Base-by-base conservation (phyloP, 2,329 filamentous ascomycete genomes). In the Fusarium floridanum region DNA sequence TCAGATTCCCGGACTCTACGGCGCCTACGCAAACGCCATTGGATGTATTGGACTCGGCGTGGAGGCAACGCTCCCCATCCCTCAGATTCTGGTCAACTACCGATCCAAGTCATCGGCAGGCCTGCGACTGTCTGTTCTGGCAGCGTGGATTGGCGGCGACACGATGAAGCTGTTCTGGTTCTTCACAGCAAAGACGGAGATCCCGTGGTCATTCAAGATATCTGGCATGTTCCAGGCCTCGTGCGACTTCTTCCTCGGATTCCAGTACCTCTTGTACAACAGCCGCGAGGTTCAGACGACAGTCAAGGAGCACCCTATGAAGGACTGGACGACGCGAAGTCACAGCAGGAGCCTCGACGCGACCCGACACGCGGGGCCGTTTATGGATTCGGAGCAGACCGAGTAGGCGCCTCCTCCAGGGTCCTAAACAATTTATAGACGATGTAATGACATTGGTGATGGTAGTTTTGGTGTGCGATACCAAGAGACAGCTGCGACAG, bases 151-250 rank as follows among this genome's bases (percentile, higher is more conserved):
- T 63, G 84, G 92, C 4, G 94, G 94, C 71, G 94, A 97, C 82
- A 87, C 89, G 10, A 95, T 97, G 91, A 97, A 97, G 87, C 93
- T 96, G 88, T 93, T 95, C 79, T 93, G 91, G 91, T 97, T 96
- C 85, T 93, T 95, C 71, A 93, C 91, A 2, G 89, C 92, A 1
- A 89, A 88, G 1, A 90, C 90, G 5, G 86, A 88, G 78, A 94
- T 97, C 36, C 94, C 94, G 0, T 88, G 89, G 88, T 91, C 93
- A 2, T 97, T 97, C 83, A 96, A 96, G 85, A 83, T 94, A 22
- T 96, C 94, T 80, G 94, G 93, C 74, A 87, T 95, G 65, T 95
- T 97, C 83, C 94, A 97, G 86, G 93, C 93, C 22, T 86, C 85
- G 24, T 96, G 94, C 83, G 94, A 97, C 84, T 84, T 87, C 59